Evolutionary conservation across 1,139 yeast genomes (phyloP).

Genomic region (Blastobotrys capitulatus): DNA sequence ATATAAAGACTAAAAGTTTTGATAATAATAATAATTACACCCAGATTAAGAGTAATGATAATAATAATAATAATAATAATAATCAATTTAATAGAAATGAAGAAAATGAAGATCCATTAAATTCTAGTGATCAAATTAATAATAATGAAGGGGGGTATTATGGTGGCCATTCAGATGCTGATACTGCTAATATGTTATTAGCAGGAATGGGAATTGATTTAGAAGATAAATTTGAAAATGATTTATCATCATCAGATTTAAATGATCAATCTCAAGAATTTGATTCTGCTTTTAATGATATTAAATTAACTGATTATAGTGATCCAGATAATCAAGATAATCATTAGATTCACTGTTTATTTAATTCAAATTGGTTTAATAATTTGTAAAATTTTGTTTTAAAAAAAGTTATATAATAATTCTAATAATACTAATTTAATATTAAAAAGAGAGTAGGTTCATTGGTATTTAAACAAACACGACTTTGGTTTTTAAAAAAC

Average conservation of each 20-base stretch:
- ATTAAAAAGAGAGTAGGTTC: too few species aligned
- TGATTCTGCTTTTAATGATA: not conserved
- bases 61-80: not conserved
- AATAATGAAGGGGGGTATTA: not conserved
- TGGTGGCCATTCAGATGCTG: not conserved
- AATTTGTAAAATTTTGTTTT: too few species aligned
- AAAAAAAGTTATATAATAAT: too few species aligned
- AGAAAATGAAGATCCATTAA: not conserved
- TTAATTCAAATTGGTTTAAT: too few species aligned
- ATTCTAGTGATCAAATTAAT: not conserved
- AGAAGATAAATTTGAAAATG: not conserved
- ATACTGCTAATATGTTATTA: not conserved
- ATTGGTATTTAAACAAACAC: too few species aligned
- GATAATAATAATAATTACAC: not conserved
- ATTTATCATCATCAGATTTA: not conserved
- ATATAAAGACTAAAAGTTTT: too few species aligned
- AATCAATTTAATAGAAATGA: not conserved
- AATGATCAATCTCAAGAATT: not conserved
- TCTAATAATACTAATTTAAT: too few species aligned
- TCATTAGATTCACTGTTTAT: not conserved
- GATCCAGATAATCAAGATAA: not conserved
- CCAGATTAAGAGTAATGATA: too few species aligned
- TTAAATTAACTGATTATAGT: not conserved
- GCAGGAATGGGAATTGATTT: conserved; percentile 1
- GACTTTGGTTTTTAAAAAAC: too few species aligned